phyloP scores from a whole-genome alignment of 495 filamentous ascomycete species.

The Neurospora hispaniola region DNA sequence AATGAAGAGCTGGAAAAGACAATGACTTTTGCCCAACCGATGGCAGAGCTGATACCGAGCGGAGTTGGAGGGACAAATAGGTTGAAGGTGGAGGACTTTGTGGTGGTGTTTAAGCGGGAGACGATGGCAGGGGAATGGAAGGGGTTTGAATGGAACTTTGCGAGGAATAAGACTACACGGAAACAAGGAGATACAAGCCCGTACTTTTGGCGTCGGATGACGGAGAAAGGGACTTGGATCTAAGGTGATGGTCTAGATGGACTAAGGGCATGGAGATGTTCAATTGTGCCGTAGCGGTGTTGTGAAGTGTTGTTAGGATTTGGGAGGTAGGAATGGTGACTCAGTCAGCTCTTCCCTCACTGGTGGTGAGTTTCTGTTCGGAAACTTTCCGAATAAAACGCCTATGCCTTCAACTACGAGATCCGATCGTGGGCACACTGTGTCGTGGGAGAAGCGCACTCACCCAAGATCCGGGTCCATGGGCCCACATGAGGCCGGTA shows the following conservation, averaged over 20 bases:
- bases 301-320: neutral
- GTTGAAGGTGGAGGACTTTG: conserved; percentile 1
- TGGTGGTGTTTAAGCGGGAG: neutral
- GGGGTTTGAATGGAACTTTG: neutral
- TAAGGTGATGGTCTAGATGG: neutral
- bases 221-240: neutral
- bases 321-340: neutral
- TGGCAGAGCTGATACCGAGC: conserved; percentile 3
- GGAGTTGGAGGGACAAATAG: conserved; percentile 10
- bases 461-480: no score
- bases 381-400: neutral
- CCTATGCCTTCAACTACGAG: no score
- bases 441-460: no score
- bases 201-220: neutral
- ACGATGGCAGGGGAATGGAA: neutral
- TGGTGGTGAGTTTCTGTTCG: neutral
- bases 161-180: neutral
- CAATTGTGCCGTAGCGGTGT: neutral
- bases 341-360: neutral
- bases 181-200: neutral
- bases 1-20: neutral
- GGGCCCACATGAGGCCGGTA: no score
- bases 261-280: neutral
- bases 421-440: no score
- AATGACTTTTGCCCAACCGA: conserved; percentile 10